Evolutionary conservation across 345 rosid species (phyloP).

Genomic region (Acer yangbiense): DNA sequence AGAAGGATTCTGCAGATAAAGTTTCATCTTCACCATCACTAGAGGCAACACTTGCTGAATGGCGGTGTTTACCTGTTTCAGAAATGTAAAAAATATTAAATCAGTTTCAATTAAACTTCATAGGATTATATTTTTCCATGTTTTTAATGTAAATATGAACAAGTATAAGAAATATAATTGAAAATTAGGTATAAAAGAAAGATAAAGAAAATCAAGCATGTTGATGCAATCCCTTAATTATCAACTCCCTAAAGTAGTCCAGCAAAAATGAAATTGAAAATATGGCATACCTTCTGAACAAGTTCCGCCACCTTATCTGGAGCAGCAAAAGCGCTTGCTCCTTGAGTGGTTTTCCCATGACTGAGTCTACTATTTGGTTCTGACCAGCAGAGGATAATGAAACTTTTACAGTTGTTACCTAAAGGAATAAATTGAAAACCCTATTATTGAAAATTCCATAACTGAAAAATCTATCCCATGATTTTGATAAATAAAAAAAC

Average conservation of each 20-base stretch:
- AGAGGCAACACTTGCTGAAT: slow-evolving; percentile 69
- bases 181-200: no score
- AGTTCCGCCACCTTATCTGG: slow-evolving; percentile 96
- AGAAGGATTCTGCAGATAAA: slow-evolving; percentile 82
- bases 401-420: slow-evolving; percentile 91
- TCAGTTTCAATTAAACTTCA: neutral
- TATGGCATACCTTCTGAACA: slow-evolving; percentile 76
- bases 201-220: no score
- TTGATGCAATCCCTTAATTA: no score
- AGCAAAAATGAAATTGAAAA: slow-evolving; percentile 2
- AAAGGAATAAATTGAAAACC: slow-evolving; percentile 24
- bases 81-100: slow-evolving; percentile 12
- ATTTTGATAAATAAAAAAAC: neutral
- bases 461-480: neutral
- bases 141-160: neutral
- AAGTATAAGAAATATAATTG: no score
- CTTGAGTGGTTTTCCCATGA: slow-evolving; percentile 83
- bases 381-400: slow-evolving; percentile 66
- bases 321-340: slow-evolving; percentile 98
- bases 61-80: slow-evolving; percentile 69
- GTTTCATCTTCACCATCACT: slow-evolving; percentile 85
- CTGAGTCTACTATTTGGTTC: slow-evolving; percentile 63
- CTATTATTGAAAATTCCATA: neutral
- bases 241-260: neutral
- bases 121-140: neutral